Conservation (phyloP, 495 filamentous ascomycete species). For the Penicillium parvum region DNA sequence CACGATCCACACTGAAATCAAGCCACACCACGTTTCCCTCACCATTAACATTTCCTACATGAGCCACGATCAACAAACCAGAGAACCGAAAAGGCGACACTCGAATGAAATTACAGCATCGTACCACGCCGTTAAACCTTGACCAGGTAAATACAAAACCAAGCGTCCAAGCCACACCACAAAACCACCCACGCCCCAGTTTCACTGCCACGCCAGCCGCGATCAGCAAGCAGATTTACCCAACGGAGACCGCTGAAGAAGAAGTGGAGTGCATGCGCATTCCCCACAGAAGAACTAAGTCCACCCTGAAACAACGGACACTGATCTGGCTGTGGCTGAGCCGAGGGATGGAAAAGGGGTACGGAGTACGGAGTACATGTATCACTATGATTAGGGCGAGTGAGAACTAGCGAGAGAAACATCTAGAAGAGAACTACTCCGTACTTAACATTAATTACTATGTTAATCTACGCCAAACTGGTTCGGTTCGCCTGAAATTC, state of each 20-base stretch:
- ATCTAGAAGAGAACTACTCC: conserved; percentile 6
- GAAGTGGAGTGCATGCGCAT: conserved; percentile 9
- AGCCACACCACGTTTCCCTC: background rate
- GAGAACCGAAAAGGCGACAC: background rate
- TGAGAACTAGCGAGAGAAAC: conserved; percentile 1
- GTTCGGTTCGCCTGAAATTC: background rate
- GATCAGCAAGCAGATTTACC: conserved; percentile 8
- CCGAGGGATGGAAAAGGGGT: conserved; percentile 13
- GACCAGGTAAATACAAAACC: no score
- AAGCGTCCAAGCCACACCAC: conserved; percentile 14
- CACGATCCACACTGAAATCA: background rate
- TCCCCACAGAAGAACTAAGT: conserved; percentile 28
- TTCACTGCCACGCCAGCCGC: background rate
- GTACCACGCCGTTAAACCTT: conserved; percentile 1
- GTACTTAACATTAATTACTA: no score
- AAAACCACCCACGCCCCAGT: conserved; percentile 2
- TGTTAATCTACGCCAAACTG: no score
- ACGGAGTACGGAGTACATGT: background rate
- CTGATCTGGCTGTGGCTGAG: conserved; percentile 26
- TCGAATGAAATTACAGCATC: background rate
- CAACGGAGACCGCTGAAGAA: conserved; percentile 11
- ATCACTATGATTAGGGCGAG: no score
- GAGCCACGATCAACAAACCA: background rate
- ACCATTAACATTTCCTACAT: background rate
- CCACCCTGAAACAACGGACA: conserved; percentile 27